These are phyloP conservation scores for Gardenia jasminoides DNA, from an alignment of 257 asterid genomes.

Conservation along the genomic window DNA sequence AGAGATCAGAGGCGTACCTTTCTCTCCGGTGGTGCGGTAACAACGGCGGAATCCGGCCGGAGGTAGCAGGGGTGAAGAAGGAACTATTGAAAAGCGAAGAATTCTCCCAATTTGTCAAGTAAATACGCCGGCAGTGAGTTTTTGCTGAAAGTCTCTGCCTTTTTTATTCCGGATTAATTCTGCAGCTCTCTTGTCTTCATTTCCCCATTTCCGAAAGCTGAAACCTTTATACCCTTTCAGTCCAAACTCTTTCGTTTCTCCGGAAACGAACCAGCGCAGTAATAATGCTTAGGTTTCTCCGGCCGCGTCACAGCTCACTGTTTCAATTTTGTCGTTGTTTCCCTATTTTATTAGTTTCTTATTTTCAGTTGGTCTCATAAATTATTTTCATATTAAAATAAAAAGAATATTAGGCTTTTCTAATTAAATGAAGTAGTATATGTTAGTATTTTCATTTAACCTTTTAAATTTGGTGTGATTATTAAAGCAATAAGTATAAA, in stretches of 20 bases:
- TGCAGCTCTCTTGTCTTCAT: background rate
- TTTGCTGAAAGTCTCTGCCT: background rate
- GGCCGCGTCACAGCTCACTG: background rate
- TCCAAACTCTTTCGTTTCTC: background rate
- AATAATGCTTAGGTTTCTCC: constrained; percentile 15
- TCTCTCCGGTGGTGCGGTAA: background rate
- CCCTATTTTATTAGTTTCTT: too few species aligned
- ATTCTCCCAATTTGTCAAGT: background rate
- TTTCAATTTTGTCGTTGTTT: background rate
- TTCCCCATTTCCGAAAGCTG: background rate
- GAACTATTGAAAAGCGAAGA: too few species aligned
- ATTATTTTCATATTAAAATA: too few species aligned
- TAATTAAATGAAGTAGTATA: too few species aligned
- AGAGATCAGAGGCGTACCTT: constrained; percentile 4
- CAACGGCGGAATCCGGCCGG: background rate
- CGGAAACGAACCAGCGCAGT: background rate
- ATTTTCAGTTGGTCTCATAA: too few species aligned
- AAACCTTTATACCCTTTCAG: too few species aligned
- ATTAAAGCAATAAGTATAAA: too few species aligned
- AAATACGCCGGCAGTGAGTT: background rate
- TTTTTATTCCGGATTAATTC: background rate
- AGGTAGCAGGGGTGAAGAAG: background rate
- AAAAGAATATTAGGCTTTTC: too few species aligned
- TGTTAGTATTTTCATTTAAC: too few species aligned
- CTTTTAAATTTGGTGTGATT: too few species aligned